A percentile compares a stretch with the other conserved stretches of the same genome.
Evolutionary conservation across 2,329 filamentous ascomycete species (phyloP).

Genomic region (Neofusicoccum ribis): DNA sequence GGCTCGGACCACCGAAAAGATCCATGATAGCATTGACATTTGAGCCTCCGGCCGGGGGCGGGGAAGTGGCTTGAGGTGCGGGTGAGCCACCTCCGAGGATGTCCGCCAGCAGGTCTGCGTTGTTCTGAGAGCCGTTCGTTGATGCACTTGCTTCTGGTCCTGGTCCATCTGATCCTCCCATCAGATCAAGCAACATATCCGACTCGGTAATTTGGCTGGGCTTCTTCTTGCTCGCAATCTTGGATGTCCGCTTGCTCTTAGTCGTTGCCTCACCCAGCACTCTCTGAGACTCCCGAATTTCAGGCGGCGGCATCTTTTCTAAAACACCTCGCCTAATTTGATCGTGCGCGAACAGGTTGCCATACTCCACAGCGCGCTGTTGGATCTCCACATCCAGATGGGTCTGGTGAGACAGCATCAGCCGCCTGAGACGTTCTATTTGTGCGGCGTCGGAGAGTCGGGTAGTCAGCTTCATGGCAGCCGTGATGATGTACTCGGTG

Average conservation of each 20-base stretch:
- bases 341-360: slow-evolving; percentile 90
- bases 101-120: slow-evolving; percentile 84
- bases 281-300: slow-evolving; percentile 92
- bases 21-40: slow-evolving; percentile 77
- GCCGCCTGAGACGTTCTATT: slow-evolving; percentile 76
- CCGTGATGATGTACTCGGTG: slow-evolving; percentile 93
- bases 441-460: slow-evolving; percentile 81
- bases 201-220: slow-evolving; percentile 82
- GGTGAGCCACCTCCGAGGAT: slow-evolving; percentile 75
- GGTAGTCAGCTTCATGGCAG: slow-evolving; percentile 91
- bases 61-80: slow-evolving; percentile 41
- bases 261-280: slow-evolving; percentile 77
- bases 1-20: slow-evolving; percentile 63
- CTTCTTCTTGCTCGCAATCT: slow-evolving; percentile 69
- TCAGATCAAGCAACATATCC: slow-evolving; percentile 87
- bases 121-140: slow-evolving; percentile 65
- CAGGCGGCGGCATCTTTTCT: slow-evolving; percentile 96
- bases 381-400: slow-evolving; percentile 95
- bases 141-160: slow-evolving; percentile 55
- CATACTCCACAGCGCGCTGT: slow-evolving; percentile 92
- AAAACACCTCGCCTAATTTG: slow-evolving; percentile 84
- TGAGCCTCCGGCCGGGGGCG: slow-evolving; percentile 34
- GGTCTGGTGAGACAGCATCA: slow-evolving; percentile 76
- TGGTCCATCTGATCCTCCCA: slow-evolving; percentile 76
- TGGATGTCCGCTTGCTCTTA: slow-evolving; percentile 48